phyloP scores from a whole-genome alignment of 495 filamentous ascomycete genomes.

The Friedmanniomyces simplex region DNA sequence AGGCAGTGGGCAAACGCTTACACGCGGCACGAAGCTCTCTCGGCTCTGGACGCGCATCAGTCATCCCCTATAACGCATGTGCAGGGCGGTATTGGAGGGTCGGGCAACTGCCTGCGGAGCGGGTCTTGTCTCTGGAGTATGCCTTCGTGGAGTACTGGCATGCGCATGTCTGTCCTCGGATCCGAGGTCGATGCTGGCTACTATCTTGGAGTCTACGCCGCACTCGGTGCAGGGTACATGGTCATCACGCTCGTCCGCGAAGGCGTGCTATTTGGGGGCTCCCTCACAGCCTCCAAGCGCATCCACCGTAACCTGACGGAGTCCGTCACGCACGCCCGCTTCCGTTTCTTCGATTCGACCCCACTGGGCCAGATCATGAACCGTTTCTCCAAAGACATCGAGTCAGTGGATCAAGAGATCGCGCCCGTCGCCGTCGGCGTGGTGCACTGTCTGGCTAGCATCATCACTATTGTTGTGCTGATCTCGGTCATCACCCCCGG shows the following conservation, averaged over 20 bases:
- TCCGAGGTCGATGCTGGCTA: conserved; percentile 65
- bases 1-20: conserved; percentile 74
- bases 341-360: conserved; percentile 96
- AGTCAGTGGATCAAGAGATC: conserved; percentile 91
- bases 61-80: conserved; percentile 27
- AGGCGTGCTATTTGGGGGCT: conserved; percentile 82
- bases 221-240: conserved; percentile 66
- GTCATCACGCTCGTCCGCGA: conserved; percentile 68
- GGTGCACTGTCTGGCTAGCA: conserved; percentile 58
- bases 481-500: conserved; percentile 87
- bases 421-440: conserved; percentile 78
- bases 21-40: conserved; percentile 22
- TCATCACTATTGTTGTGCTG: conserved; percentile 81
- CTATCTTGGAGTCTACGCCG: conserved; percentile 73
- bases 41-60: conserved; percentile 25
- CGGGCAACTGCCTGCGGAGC: conserved; percentile 29
- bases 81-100: conserved; percentile 22
- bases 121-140: conserved; percentile 37
- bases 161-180: conserved; percentile 5
- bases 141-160: conserved; percentile 16
- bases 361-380: conserved; percentile 97
- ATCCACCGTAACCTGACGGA: conserved; percentile 73
- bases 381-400: conserved; percentile 93
- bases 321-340: conserved; percentile 74
- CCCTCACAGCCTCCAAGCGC: conserved; percentile 74